Conservation (phyloP, 148 eudicot species). For the Rhododendron vialii region DNA sequence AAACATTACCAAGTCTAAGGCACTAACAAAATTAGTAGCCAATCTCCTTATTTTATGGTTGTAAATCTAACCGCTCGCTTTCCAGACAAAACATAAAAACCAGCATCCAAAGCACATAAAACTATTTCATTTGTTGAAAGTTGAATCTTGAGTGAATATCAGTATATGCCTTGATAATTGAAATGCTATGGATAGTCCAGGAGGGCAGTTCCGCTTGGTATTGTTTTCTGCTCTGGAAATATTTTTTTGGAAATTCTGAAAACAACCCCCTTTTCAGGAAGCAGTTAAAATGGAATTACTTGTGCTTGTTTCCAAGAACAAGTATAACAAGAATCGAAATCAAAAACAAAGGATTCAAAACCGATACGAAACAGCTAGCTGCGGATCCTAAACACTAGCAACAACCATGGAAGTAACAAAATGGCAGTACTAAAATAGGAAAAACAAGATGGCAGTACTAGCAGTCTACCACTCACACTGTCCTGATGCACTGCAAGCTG, state of each 20-base stretch:
- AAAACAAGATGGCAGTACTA: not conserved
- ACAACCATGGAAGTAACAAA: not conserved
- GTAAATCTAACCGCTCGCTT: not conserved
- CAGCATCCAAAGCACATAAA: not conserved
- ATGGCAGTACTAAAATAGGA: not conserved
- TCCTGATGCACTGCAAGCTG: conserved; percentile 27
- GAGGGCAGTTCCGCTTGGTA: not conserved
- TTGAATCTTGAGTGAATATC: no score
- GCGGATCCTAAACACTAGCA: not conserved
- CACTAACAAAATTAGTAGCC: not conserved
- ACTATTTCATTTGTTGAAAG: no score
- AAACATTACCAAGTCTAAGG: not conserved
- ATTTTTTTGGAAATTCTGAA: not conserved
- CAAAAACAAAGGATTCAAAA: not conserved
- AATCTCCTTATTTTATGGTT: not conserved
- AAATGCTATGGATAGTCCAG: not conserved
- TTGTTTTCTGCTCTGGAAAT: not conserved
- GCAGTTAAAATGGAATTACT: not conserved
- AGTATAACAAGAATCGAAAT: not conserved
- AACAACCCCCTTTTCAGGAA: not conserved
- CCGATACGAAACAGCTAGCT: not conserved
- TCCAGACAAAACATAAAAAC: not conserved
- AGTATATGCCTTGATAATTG: no score
- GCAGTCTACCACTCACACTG: conserved; percentile 19
- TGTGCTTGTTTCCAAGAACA: not conserved